A percentile compares a stretch with the other conserved stretches of the same genome.
Conservation (phyloP, 257 asterid species). For the Rehmannia glutinosa region DNA sequence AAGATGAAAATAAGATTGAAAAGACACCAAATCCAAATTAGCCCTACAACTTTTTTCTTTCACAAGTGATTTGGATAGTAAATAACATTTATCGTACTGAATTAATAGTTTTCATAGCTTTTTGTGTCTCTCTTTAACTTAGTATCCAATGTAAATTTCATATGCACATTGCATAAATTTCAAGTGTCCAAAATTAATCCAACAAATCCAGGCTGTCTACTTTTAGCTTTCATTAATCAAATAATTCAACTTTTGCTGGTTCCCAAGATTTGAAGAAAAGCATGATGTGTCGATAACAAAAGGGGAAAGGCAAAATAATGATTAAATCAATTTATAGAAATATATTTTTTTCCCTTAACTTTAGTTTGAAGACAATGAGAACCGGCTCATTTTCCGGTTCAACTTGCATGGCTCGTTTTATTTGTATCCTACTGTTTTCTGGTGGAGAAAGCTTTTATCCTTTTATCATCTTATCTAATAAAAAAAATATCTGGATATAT, state of each 20-base stretch:
- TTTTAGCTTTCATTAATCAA: slow-evolving; percentile 17
- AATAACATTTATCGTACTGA: too few species aligned
- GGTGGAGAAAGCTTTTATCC: slow-evolving; percentile 10
- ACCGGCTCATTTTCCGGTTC: slow-evolving; percentile 1
- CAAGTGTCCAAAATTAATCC: slow-evolving; percentile 13
- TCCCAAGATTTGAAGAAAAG: slow-evolving; percentile 31
- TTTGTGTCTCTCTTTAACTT: too few species aligned
- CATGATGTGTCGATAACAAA: slow-evolving; percentile 4
- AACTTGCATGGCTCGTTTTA: slow-evolving; percentile 22
- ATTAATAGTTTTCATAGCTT: too few species aligned
- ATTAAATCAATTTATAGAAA: too few species aligned
- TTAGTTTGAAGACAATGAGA: slow-evolving; percentile 28
- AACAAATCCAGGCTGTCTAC: slow-evolving; percentile 22
- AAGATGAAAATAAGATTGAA: too few species aligned
- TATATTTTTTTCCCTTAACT: too few species aligned
- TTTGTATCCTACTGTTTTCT: background rate
- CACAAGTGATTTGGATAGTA: too few species aligned
- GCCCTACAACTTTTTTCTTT: background rate
- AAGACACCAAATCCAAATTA: too few species aligned
- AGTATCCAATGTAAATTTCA: too few species aligned
- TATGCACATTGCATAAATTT: too few species aligned
- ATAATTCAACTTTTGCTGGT: slow-evolving; percentile 31
- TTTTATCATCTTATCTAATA: slow-evolving; percentile 15
- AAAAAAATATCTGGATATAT: background rate
- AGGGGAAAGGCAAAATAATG: background rate